Evolutionary conservation across 2,329 filamentous ascomycete species (phyloP).

Genomic region (Lasiodiplodia theobromae): DNA sequence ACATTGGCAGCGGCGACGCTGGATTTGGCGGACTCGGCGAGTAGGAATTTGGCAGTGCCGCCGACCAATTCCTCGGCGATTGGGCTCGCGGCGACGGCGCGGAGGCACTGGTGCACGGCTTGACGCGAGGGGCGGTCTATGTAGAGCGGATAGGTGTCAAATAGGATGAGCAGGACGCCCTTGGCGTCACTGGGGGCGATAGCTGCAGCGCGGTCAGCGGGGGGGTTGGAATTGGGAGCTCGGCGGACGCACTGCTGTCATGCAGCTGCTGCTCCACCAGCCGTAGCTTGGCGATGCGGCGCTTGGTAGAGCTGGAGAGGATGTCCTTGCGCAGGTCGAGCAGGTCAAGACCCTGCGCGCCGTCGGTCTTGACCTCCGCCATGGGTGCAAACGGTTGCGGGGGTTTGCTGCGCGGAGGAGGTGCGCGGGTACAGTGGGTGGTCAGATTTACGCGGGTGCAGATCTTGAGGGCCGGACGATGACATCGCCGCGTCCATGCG

Average conservation of each 20-base stretch:
- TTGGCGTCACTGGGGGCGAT: slow-evolving; percentile 54
- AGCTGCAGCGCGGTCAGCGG: slow-evolving; percentile 37
- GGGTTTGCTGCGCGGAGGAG: slow-evolving; percentile 10
- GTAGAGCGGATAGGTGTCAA: slow-evolving; percentile 88
- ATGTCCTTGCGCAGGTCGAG: slow-evolving; percentile 50
- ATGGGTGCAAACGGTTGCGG: slow-evolving; percentile 34
- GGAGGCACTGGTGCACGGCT: slow-evolving; percentile 82
- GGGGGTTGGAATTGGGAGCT: slow-evolving; percentile 49
- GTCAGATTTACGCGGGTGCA: slow-evolving; percentile 29
- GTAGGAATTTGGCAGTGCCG: slow-evolving; percentile 71
- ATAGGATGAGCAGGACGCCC: slow-evolving; percentile 73
- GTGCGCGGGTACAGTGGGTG: slow-evolving; percentile 15
- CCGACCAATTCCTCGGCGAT: slow-evolving; percentile 66
- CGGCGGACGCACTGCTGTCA: slow-evolving; percentile 50
- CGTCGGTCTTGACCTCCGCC: slow-evolving; percentile 46
- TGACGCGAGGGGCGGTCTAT: slow-evolving; percentile 82
- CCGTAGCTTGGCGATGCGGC: slow-evolving; percentile 53
- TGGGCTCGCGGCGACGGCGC: slow-evolving; percentile 67
- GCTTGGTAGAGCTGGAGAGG: slow-evolving; percentile 58
- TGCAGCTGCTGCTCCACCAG: slow-evolving; percentile 52
- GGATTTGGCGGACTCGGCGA: slow-evolving; percentile 76
- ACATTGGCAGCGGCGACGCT: slow-evolving; percentile 80
- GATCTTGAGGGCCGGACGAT: slow-evolving; percentile 23
- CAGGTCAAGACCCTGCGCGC: slow-evolving; percentile 42
- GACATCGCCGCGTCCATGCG: slow-evolving; percentile 23